Conservation (phyloP, 2,329 filamentous ascomycete genomes). For the Stylonectria norvegica region DNA sequence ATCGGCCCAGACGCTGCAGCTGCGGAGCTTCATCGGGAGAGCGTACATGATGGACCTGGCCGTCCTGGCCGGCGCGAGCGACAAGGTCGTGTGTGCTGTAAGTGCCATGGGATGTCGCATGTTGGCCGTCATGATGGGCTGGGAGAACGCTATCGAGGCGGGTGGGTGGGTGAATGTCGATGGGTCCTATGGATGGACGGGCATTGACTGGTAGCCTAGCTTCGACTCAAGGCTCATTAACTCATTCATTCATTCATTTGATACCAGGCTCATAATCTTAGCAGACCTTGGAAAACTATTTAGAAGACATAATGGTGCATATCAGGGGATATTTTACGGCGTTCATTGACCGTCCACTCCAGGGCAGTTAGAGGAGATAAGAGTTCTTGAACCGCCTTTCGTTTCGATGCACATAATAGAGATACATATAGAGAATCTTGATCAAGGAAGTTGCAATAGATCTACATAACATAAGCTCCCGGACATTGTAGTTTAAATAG, state of each 20-base stretch:
- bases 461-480: too few relatives aligned
- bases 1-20: slow-evolving; percentile 55
- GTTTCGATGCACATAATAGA: too few relatives aligned
- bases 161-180: slow-evolving; percentile 77
- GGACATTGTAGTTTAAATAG: too few relatives aligned
- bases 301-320: slow-evolving; percentile 7
- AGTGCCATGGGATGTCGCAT: slow-evolving; percentile 70
- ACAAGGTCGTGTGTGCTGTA: slow-evolving; percentile 73
- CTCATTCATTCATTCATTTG: not conserved
- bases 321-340: slow-evolving; percentile 12
- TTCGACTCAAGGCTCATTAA: not conserved
- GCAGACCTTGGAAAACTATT: not conserved
- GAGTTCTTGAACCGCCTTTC: too few relatives aligned
- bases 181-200: slow-evolving; percentile 61
- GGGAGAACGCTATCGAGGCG: slow-evolving; percentile 62
- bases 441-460: too few relatives aligned
- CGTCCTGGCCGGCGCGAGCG: slow-evolving; percentile 64
- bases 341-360: slow-evolving; percentile 6
- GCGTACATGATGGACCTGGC: slow-evolving; percentile 79
- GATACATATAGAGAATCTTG: too few relatives aligned
- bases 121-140: slow-evolving; percentile 82
- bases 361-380: not conserved
- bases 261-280: not conserved
- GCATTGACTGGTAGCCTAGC: slow-evolving; percentile 34
- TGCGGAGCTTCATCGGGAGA: slow-evolving; percentile 73